Percentiles rank a stretch among this genome's conserved stretches.
Conservation (phyloP, 2,329 filamentous ascomycete species). For the Hypoxylon rubiginosum region DNA sequence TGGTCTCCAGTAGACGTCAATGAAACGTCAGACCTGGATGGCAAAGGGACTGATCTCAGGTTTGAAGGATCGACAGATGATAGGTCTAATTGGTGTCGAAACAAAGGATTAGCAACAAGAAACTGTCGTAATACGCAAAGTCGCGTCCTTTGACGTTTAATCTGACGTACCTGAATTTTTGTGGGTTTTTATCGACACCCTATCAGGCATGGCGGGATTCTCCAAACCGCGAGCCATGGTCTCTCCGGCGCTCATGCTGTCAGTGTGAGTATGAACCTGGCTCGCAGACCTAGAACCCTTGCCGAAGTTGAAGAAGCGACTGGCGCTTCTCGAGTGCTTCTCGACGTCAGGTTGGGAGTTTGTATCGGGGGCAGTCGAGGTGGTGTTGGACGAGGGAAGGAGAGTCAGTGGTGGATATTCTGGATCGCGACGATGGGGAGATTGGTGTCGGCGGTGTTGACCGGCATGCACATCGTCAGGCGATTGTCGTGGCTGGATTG, state of each 20-base stretch:
- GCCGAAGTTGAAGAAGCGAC: constrained; percentile 53
- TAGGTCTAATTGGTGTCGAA: constrained; percentile 44
- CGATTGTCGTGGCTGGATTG: constrained; percentile 40
- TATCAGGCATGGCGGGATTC: constrained; percentile 48
- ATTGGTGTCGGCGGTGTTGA: constrained; percentile 38
- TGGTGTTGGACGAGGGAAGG: constrained; percentile 38
- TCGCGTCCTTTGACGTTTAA: constrained; percentile 26
- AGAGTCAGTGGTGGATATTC: constrained; percentile 37
- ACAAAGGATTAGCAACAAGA: constrained; percentile 46
- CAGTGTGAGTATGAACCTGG: constrained; percentile 45
- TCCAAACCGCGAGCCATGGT: constrained; percentile 50
- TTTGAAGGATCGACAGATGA: constrained; percentile 53
- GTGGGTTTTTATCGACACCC: constrained; percentile 48
- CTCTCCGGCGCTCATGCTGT: constrained; percentile 44
- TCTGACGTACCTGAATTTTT: constrained; percentile 51
- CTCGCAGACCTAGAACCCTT: constrained; percentile 46
- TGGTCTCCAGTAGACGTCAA: constrained; percentile 63
- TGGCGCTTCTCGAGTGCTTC: constrained; percentile 51
- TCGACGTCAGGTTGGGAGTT: constrained; percentile 46
- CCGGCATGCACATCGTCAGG: constrained; percentile 46
- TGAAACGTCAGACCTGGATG: constrained; percentile 67
- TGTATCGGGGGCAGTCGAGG: constrained; percentile 38
- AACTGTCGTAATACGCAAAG: constrained; percentile 25
- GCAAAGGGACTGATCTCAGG: constrained; percentile 58
- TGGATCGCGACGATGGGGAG: constrained; percentile 39